A percentile compares a stretch with the other conserved stretches of the same genome.
phyloP scores from a whole-genome alignment of 1,139 yeast species.

The Scheffersomyces lignicola region DNA sequence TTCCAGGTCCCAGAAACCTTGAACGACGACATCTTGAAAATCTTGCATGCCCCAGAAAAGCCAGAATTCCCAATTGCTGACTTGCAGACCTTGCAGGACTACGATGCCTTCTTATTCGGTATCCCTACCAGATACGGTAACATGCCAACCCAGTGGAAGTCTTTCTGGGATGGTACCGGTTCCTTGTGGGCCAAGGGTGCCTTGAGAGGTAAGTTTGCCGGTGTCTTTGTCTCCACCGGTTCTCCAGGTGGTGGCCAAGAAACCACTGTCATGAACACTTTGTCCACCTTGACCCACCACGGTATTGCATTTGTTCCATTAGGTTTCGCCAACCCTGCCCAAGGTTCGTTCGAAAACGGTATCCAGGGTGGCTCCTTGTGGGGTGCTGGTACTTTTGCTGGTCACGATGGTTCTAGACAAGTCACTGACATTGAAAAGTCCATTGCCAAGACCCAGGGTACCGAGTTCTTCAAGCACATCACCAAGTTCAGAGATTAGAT shows the following conservation, averaged over 20 bases:
- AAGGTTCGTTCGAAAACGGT: constrained; percentile 58
- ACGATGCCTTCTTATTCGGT: constrained; percentile 49
- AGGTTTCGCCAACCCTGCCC: constrained; percentile 50
- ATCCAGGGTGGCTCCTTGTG: constrained; percentile 81
- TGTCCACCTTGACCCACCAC: constrained; percentile 43
- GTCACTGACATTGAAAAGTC: constrained; percentile 63
- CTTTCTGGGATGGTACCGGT: constrained; percentile 46
- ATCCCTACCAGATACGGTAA: constrained; percentile 50
- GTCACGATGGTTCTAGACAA: constrained; percentile 71
- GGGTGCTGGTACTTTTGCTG: constrained; percentile 84
- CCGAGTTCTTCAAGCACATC: constrained; percentile 24
- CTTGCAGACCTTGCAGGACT: constrained; percentile 29
- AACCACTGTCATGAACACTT: constrained; percentile 31
- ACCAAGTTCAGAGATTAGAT: not conserved
- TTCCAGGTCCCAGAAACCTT: constrained; percentile 50
- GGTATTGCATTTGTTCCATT: constrained; percentile 49
- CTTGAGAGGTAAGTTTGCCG: constrained; percentile 46
- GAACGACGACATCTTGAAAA: constrained; percentile 32
- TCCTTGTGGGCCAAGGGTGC: constrained; percentile 50
- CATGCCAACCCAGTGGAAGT: constrained; percentile 42
- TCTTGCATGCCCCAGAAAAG: constrained; percentile 43
- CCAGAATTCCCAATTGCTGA: constrained; percentile 38
- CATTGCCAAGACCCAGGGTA: constrained; percentile 62
- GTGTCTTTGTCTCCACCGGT: constrained; percentile 44
- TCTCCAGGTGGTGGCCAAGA: constrained; percentile 48